phyloP scores from a whole-genome alignment of 2,329 filamentous ascomycete genomes.

The Aspergillus carbonarius region DNA sequence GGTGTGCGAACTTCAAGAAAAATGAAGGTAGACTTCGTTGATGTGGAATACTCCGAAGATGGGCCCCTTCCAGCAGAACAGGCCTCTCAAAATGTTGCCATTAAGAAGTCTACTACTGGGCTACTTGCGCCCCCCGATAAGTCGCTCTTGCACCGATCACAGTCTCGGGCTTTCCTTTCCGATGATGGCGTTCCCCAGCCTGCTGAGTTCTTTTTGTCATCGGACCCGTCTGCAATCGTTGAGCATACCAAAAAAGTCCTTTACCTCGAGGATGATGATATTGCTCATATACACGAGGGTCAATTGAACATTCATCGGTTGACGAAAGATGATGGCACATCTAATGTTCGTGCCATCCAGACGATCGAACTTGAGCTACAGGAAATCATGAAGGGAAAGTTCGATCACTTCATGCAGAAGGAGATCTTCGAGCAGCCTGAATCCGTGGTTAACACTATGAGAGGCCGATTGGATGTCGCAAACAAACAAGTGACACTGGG shows the following conservation, averaged over 20 bases:
- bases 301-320: conserved; percentile 98
- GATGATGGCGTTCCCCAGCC: conserved; percentile 98
- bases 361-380: conserved; percentile 98
- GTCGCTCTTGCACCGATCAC: conserved; percentile 94
- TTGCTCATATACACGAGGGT: conserved; percentile 98
- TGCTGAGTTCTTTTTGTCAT: conserved; percentile 98
- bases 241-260: conserved; percentile 99
- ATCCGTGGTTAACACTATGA: conserved; percentile 99
- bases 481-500: conserved; percentile 96
- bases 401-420: conserved; percentile 99
- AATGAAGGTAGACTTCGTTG: conserved; percentile 99
- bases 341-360: conserved; percentile 97
- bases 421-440: conserved; percentile 99
- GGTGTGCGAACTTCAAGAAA: conserved; percentile 96
- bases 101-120: conserved; percentile 80
- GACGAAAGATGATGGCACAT: conserved; percentile 93
- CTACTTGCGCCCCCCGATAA: conserved; percentile 92
- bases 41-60: conserved; percentile 94
- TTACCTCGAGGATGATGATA: conserved; percentile 99
- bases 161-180: conserved; percentile 97
- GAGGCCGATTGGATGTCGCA: conserved; percentile 88
- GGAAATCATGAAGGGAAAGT: conserved; percentile 99
- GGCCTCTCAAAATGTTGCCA: conserved; percentile 91
- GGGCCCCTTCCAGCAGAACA: conserved; percentile 86
- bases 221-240: conserved; percentile 95